Conservation (phyloP, 2,329 filamentous ascomycete genomes). For the Trichophyton simii region DNA sequence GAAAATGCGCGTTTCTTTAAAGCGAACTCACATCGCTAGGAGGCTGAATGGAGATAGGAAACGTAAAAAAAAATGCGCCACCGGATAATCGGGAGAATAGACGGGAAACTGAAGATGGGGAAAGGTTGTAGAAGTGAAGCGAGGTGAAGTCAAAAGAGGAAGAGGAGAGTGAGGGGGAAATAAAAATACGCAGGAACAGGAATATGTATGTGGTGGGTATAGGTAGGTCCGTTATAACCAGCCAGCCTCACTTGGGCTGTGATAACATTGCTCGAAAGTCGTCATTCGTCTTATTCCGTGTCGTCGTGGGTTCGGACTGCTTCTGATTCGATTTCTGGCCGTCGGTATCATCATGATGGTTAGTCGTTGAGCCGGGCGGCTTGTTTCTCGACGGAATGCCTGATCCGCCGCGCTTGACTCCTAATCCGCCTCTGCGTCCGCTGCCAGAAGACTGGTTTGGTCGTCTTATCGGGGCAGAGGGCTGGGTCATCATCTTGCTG, state of each 20-base stretch:
- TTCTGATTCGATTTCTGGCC: constrained; percentile 9
- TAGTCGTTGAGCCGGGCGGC: not conserved
- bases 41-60: not conserved
- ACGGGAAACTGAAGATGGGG: not conserved
- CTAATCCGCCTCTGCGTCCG: constrained; percentile 38
- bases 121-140: not conserved
- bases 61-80: not conserved
- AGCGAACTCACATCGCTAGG: not conserved
- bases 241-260: constrained; percentile 1
- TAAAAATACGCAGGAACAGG: not conserved
- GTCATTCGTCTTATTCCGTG: constrained; percentile 31
- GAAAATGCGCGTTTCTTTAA: not conserved
- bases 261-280: constrained; percentile 45
- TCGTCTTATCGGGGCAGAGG: constrained; percentile 30
- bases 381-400: not conserved
- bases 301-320: constrained; percentile 14
- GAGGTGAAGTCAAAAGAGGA: not conserved
- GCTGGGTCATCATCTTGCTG: constrained; percentile 17
- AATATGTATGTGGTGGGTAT: not conserved
- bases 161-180: not conserved
- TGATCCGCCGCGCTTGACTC: constrained; percentile 28
- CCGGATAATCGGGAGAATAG: not conserved
- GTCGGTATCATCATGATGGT: not conserved
- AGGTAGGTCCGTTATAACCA: not conserved
- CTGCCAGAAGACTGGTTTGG: constrained; percentile 34